Evolutionary conservation across 2,329 filamentous ascomycete species (phyloP), one percentile per base, ranked within the genome.

Genomic region (Hirsutella rhossiliensis): DNA sequence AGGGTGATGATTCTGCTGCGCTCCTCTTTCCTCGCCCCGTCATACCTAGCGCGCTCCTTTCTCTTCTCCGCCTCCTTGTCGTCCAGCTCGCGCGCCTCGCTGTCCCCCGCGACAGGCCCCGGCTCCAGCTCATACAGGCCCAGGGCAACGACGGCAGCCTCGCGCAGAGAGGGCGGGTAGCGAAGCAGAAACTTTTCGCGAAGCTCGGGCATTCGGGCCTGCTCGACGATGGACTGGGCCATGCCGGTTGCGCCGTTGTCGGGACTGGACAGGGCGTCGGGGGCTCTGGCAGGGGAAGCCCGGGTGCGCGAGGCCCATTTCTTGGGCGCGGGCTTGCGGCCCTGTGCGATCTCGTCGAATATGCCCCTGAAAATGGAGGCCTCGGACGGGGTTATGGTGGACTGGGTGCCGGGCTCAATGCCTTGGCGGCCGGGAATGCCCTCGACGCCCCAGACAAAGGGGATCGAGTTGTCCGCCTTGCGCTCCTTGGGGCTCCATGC

Each of bases 361-460:
- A 82, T 80, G 43, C 78, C 68, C 42, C 69, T 65, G 51, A 82
- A 82, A 42, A 81, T 74, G 42, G 68, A 64, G 27, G 72, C 67
- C 54, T 82, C 78, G 0, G 63, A 55, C 0, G 71, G 71, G 0
- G 78, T 82, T 41, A 82, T 76, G 5, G 76, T 82, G 4, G 69
- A 69, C 19, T 47, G 12, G 27, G 54, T 42, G 19, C 53, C 48
- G 54, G 56, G 38, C 48, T 46, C 28, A 50, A 38, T 45, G 20
- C 20, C 38, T 41, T 42, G 5, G 43, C 54, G 43, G 19, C 13
- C n/a, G 4, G 29, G 11, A 3, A 11, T 2, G 15, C 19, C 29
- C 12, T 54, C 52, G 11, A 61, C 50, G 3, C 69, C 64, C 50
- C 65, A 65, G 45, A 74, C 72, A 48, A 80, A 78, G 4, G 76